A percentile compares a stretch with the other conserved stretches of the same genome.
Conservation (phyloP, 371 early-diverging fungal genomes). For the Capniomyces stellatus region DNA sequence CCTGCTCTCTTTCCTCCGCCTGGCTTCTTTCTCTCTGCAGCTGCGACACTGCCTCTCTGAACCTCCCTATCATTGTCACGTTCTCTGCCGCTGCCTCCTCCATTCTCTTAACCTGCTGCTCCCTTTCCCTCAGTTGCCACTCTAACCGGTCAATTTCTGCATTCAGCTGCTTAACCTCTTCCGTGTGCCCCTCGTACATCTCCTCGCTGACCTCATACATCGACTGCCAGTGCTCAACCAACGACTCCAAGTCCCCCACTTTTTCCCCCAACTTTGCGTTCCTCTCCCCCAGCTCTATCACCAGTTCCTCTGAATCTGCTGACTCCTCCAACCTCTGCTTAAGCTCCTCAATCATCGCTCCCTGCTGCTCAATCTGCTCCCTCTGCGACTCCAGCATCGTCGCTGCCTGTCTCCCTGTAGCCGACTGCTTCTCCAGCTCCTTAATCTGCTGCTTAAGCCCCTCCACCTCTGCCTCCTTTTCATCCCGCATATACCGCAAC, state of each 20-base stretch:
- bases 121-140: conserved; percentile 38
- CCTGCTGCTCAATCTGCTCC: conserved; percentile 36
- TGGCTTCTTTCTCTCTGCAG: conserved; percentile 55
- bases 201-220: conserved; percentile 79
- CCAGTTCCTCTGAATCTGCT: conserved; percentile 57
- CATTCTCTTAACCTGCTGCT: conserved; percentile 34
- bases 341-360: conserved; percentile 58
- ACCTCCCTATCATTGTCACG: conserved; percentile 65
- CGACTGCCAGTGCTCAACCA: conserved; percentile 76
- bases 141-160: conserved; percentile 68
- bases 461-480: conserved; percentile 49
- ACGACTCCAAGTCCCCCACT: conserved; percentile 53
- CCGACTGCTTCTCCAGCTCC: conserved; percentile 47
- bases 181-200: conserved; percentile 72
- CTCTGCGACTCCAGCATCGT: conserved; percentile 36
- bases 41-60: conserved; percentile 60
- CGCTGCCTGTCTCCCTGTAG: conserved; percentile 33
- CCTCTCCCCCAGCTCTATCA: conserved; percentile 57
- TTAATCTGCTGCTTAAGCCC: conserved; percentile 44
- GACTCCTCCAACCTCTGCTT: conserved; percentile 68
- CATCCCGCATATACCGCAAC: conserved; percentile 62
- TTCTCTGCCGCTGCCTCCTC: conserved; percentile 73
- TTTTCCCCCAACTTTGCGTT: conserved; percentile 53
- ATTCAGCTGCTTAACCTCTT: conserved; percentile 66
- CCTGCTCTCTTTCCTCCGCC: conserved; percentile 41